Conservation (phyloP, 2,329 filamentous ascomycete species). For the Fusarium abutilonis region DNA sequence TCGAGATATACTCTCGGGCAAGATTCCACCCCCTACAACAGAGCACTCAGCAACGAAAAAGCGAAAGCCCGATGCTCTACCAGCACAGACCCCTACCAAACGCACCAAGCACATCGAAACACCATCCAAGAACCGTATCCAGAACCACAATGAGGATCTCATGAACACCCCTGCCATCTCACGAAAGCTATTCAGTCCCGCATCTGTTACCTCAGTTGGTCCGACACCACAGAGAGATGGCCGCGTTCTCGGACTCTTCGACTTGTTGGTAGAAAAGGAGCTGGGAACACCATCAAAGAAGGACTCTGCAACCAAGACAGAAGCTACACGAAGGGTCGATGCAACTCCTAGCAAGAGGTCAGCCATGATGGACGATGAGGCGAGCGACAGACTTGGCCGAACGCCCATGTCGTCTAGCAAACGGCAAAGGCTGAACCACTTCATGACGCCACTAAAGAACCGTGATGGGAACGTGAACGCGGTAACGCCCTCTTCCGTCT, state of each 20-base stretch:
- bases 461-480: conserved; percentile 52
- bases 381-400: conserved; percentile 51
- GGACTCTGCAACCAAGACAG: conserved; percentile 40
- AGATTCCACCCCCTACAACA: conserved; percentile 55
- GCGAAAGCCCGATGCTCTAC: conserved; percentile 52
- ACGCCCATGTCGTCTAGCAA: conserved; percentile 68
- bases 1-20: conserved; percentile 67
- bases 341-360: conserved; percentile 61
- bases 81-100: conserved; percentile 62
- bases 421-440: conserved; percentile 68
- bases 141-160: conserved; percentile 53
- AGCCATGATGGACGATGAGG: conserved; percentile 44
- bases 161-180: conserved; percentile 66
- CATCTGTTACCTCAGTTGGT: conserved; percentile 70
- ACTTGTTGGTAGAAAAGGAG: conserved; percentile 67
- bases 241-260: conserved; percentile 79
- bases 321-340: conserved; percentile 33
- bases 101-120: conserved; percentile 59
- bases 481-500: conserved; percentile 61
- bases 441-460: conserved; percentile 71
- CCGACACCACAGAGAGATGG: conserved; percentile 85
- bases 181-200: conserved; percentile 69
- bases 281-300: conserved; percentile 61
- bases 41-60: conserved; percentile 52
- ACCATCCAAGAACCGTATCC: conserved; percentile 54